A percentile compares a stretch with the other conserved stretches of the same genome.
Conservation (phyloP, 768 basidiomycete species). For the Chalciporus chontae region DNA sequence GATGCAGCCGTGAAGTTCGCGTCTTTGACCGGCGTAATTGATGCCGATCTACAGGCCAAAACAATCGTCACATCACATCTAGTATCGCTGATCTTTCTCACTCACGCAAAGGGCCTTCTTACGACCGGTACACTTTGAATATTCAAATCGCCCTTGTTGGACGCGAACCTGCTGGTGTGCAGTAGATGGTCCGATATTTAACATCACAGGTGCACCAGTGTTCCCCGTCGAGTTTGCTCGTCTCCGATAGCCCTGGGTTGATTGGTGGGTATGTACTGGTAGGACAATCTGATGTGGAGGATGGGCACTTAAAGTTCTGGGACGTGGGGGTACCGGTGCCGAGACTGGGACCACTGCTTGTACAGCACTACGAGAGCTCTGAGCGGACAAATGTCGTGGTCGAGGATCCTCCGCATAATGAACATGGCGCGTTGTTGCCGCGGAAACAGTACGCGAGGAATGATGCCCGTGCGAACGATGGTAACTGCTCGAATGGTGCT, state of each 20-base stretch:
- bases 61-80: not conserved
- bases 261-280: conserved; percentile 4
- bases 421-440: conserved; percentile 20
- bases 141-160: conserved; percentile 33
- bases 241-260: conserved; percentile 13
- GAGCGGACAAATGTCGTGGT: conserved; percentile 9
- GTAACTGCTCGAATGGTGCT: conserved; percentile 3
- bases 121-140: conserved; percentile 48
- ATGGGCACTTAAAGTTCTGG: conserved; percentile 2
- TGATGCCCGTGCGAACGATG: conserved; percentile 1
- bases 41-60: conserved; percentile 62
- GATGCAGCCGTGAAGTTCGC: conserved; percentile 71
- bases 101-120: conserved; percentile 49
- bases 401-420: conserved; percentile 22
- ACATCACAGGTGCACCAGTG: not conserved
- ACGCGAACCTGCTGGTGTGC: conserved; percentile 3
- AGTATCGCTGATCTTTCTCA: not conserved
- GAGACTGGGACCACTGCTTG: not conserved
- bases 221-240: conserved; percentile 22
- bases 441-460: conserved; percentile 13
- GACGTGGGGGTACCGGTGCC: not conserved
- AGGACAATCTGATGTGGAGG: not conserved
- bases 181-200: conserved; percentile 5
- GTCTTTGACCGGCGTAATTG: conserved; percentile 64
- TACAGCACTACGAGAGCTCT: conserved; percentile 1